Base-by-base conservation (phyloP, 768 basidiomycete genomes). In the Auricularia cornea region DNA sequence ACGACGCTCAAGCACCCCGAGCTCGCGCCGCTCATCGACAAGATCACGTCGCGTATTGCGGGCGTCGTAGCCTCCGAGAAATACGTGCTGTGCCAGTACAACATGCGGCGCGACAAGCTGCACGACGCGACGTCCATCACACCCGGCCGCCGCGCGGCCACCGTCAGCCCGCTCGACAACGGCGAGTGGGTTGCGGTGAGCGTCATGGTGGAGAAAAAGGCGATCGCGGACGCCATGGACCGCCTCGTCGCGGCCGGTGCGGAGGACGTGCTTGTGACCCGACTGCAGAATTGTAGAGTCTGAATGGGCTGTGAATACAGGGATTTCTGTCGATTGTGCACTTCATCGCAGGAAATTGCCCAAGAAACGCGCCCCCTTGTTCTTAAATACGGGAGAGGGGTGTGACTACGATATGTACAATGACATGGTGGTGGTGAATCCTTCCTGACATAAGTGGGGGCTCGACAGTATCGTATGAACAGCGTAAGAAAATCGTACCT, bases 201-300 rank as follows among this genome's bases (percentile, higher is more conserved):
- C 72, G 82, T 81, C 51, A 98, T 98, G 95, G 89, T 98, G 8
- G 88, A 90, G 76, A 92, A 90, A 78, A 89, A 84, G 65, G 79
- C 80, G 52, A 74, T 84, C 18, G 97, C 97, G 3, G 80, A 80
- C 41, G 84, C 89, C 31, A 98, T 99, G 96, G 97, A 99, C 72
- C 78, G 85, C 52, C 76, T 99, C 56, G 86, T 88, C 66, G 81
- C 77, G 60, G 80, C 86, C 41, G 97, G 97, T 18, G 96, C 97
- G 3, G 85, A 92, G 73, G 97, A 99, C 71, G 82, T 98, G 56
- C 75, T 98, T 67, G 85, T 95, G 60, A 90, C 96, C 72, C 90
- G 86, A 66, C 75, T 99, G 67, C 88, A 93, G 72, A 98, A 98
- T 74, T 98, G 95, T 79, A 84, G 94, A 74, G 95, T 98, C 20